Conservation (phyloP, 2,329 filamentous ascomycete genomes). For the Aspergillus sp. region DNA sequence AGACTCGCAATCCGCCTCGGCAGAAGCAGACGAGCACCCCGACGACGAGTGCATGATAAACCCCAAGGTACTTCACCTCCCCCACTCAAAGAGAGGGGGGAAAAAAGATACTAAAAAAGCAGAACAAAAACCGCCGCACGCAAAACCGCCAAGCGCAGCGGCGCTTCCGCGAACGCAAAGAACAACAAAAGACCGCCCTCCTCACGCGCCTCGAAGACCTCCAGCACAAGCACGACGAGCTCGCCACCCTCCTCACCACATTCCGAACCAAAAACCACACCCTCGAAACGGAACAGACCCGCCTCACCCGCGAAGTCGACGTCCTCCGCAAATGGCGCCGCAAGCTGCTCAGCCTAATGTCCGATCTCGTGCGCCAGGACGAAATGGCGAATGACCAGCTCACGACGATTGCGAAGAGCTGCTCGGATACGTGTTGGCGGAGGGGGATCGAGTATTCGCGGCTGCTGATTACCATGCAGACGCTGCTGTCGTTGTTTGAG, state of each 20-base stretch:
- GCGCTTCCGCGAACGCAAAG: constrained; percentile 10
- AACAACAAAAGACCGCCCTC: constrained; percentile 2
- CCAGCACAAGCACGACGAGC: not conserved
- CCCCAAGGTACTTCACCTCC: not conserved
- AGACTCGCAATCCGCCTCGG: not conserved
- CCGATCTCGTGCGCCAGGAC: constrained; percentile 1
- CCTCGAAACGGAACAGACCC: not conserved
- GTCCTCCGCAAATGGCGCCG: constrained; percentile 4
- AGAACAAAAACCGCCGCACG: not conserved
- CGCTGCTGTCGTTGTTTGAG: constrained; percentile 3
- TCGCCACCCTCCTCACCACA: not conserved
- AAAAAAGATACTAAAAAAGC: not conserved
- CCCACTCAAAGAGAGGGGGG: too few relatives aligned
- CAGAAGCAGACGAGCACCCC: not conserved
- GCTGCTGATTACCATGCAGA: constrained; percentile 3
- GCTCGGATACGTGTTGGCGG: constrained; percentile 3
- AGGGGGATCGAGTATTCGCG: not conserved
- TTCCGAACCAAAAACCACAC: not conserved
- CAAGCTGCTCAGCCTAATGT: constrained; percentile 2
- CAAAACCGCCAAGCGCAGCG: constrained; percentile 9
- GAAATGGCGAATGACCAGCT: not conserved
- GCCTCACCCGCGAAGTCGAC: not conserved
- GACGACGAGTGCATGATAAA: not conserved
- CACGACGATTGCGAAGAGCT: not conserved
- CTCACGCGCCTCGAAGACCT: constrained; percentile 2